Evolutionary conservation across 1,284 basidiomycete species (phyloP), one percentile per base, ranked within the genome.

Genomic region (Volvariella surrecta): DNA sequence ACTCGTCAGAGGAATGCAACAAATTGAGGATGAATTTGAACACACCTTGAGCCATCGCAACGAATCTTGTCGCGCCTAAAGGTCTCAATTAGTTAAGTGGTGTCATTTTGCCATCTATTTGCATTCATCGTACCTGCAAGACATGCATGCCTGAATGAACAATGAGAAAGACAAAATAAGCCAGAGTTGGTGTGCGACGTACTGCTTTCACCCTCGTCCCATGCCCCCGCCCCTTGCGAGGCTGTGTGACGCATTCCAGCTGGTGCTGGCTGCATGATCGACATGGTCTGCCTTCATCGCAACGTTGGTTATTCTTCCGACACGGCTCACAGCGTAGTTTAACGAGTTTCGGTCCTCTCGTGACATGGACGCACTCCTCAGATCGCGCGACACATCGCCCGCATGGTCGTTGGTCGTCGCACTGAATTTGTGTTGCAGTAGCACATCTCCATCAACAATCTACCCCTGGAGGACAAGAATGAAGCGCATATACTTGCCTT

Each of bases 161-260:
- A 48, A 47, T 42, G 37, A 46, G 44, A 48, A 46, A 43, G 41
- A 21, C 35, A 7, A 45, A 37, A 9, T 19, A n/a, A 48, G 18
- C 20, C 40, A 17, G 48, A 39, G 15, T 39, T 19, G 11, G 42
- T 38, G 48, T 20, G 16, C 28, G n/a, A 52, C 73, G 56, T 49
- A 77, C 77, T 54, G 68, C 65, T 56, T 78, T 80, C 16, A 76
- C 76, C 35, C 77, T 66, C 10, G 69, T 70, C 16, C 77, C 77
- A 39, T 70, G 71, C 1, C 76, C 75, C 48, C 68, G 64, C 4
- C 72, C 73, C 53, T 73, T 75, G 32, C 76, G 60, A 4, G 69
- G 68, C 2, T 68, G 58, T 30, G 61, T 69, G 41, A 72, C 50
- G 50, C 76, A 79, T 37, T 68, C 62, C 43, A 57, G 64, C 9